Evolutionary conservation across 352 stramenopile species (phyloP).

Genomic region (Phytophthora pistaciae): DNA sequence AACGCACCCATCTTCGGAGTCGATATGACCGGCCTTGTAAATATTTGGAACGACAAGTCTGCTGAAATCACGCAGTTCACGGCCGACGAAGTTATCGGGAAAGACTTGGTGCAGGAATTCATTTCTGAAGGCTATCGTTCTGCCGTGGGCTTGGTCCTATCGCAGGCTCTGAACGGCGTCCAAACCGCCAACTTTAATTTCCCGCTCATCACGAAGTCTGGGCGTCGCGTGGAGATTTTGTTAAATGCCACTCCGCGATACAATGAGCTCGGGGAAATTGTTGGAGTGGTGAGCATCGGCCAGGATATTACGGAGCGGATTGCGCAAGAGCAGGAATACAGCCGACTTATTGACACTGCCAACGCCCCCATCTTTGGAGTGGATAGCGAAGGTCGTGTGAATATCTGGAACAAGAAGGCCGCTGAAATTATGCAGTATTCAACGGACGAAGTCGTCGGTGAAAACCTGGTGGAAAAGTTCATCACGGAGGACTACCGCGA

Average conservation of each 20-base stretch:
- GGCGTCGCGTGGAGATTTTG: conserved; percentile 78
- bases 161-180: conserved; percentile 73
- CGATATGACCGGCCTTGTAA: conserved; percentile 76
- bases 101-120: conserved; percentile 90
- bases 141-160: conserved; percentile 70
- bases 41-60: conserved; percentile 94
- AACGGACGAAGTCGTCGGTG: conserved; percentile 88
- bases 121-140: conserved; percentile 83
- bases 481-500: conserved; percentile 85
- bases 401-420: conserved; percentile 95
- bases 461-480: conserved; percentile 92
- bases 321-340: conserved; percentile 91
- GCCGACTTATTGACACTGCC: conserved; percentile 88
- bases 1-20: conserved; percentile 92
- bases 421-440: conserved; percentile 92
- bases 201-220: conserved; percentile 80
- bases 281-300: conserved; percentile 87
- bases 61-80: conserved; percentile 91
- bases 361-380: conserved; percentile 93
- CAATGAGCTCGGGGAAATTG: conserved; percentile 78
- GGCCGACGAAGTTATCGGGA: conserved; percentile 89
- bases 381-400: conserved; percentile 80
- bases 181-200: conserved; percentile 89
- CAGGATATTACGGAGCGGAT: conserved; percentile 91
- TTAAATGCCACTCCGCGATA: conserved; percentile 82